Conservation (phyloP, 75 land plant species). For the Azolla pinnata region DNA sequence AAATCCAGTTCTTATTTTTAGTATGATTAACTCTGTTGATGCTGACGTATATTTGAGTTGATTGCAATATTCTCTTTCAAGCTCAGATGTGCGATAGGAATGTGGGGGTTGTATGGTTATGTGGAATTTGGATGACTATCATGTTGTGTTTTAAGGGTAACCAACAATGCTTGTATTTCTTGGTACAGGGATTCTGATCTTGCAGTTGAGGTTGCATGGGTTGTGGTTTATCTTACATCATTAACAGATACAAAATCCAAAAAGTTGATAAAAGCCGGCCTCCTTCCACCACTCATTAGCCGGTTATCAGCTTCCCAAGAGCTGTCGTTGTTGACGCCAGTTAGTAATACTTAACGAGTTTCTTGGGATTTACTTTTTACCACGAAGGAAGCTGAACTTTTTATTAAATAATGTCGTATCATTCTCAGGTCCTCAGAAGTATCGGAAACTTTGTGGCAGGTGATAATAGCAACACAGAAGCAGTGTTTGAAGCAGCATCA, state of each 20-base stretch:
- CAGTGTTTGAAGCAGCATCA: conserved; percentile 47
- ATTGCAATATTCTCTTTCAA: no score
- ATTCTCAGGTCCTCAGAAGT: conserved; percentile 81
- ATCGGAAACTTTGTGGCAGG: conserved; percentile 87
- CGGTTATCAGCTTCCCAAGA: conserved; percentile 53
- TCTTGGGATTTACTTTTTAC: background rate
- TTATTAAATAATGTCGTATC: no score
- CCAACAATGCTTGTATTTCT: no score
- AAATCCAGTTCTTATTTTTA: no score
- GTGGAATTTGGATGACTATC: no score
- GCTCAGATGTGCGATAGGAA: no score
- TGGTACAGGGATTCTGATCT: conserved; percentile 70
- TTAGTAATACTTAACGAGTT: conserved; percentile 15
- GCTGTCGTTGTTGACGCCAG: conserved; percentile 76
- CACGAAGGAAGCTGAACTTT: no score
- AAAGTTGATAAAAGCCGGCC: conserved; percentile 50
- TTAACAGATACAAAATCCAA: conserved; percentile 55
- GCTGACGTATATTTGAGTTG: no score
- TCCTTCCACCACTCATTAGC: conserved; percentile 53
- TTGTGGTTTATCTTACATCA: conserved; percentile 84
- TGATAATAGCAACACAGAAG: conserved; percentile 37
- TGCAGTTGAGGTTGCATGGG: conserved; percentile 94
- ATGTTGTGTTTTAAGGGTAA: no score
- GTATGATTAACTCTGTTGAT: no score
- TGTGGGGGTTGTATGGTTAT: no score